These are phyloP conservation scores for Millerozyma miso DNA, from an alignment of 805 yeast species.

Conservation along the genomic window DNA sequence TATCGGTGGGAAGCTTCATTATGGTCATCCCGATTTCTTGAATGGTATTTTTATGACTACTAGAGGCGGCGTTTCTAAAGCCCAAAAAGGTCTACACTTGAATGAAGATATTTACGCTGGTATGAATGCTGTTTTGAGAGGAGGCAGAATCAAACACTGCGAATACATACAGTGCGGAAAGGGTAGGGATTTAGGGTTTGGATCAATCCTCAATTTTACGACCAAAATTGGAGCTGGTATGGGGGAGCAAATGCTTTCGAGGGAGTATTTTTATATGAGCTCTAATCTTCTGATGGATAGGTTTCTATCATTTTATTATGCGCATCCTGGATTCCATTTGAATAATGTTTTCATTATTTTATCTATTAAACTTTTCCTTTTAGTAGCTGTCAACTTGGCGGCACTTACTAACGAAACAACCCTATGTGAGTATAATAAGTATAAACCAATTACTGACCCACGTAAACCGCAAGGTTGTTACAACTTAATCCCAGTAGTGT, in stretches of 20 bases:
- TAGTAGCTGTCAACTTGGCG: conserved; percentile 66
- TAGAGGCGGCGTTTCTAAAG: conserved; percentile 85
- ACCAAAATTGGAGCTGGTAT: conserved; percentile 90
- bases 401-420: conserved; percentile 70
- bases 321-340: conserved; percentile 84
- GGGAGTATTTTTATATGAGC: conserved; percentile 80
- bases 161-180: conserved; percentile 89
- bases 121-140: conserved; percentile 77
- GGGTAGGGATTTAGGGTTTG: conserved; percentile 86
- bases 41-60: conserved; percentile 75
- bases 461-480: conserved; percentile 67
- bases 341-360: conserved; percentile 75
- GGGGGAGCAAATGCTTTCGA: conserved; percentile 85
- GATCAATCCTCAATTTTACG: conserved; percentile 79
- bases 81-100: conserved; percentile 80
- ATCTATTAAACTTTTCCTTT: conserved; percentile 67
- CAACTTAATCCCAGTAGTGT: conserved; percentile 67
- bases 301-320: conserved; percentile 78
- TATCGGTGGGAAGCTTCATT: conserved; percentile 81
- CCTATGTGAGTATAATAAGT: conserved; percentile 61
- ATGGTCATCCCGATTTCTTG: conserved; percentile 86
- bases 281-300: conserved; percentile 78
- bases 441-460: conserved; percentile 65
- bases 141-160: conserved; percentile 85
- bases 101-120: conserved; percentile 90